Conservation (phyloP, 106 monocot genomes). For the Allium cepa region DNA sequence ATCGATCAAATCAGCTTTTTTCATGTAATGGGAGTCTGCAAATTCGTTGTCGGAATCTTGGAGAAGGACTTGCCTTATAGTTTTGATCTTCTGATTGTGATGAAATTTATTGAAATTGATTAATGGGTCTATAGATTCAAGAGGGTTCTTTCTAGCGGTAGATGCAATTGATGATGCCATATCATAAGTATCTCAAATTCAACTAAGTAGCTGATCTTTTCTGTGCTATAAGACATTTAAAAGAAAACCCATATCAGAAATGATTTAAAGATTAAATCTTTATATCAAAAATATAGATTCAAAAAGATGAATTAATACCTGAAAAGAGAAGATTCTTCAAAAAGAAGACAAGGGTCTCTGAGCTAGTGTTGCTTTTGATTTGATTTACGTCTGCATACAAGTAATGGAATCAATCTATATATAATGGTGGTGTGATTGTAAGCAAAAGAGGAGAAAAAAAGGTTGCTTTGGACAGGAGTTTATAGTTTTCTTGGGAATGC, state of each 20-base stretch:
- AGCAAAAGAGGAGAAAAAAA: too few species aligned
- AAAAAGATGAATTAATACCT: too few species aligned
- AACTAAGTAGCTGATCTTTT: background rate
- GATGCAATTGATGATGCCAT: slow-evolving; percentile 10
- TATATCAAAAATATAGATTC: too few species aligned
- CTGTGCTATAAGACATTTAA: background rate
- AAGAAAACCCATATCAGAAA: slow-evolving; percentile 8
- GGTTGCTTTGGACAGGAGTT: too few species aligned
- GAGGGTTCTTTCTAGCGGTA: slow-evolving; percentile 1
- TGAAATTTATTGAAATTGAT: background rate
- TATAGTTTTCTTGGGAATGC: too few species aligned
- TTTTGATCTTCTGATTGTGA: background rate
- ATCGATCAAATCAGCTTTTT: background rate
- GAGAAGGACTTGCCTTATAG: slow-evolving; percentile 8
- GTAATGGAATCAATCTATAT: too few species aligned
- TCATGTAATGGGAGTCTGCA: background rate
- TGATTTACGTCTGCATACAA: too few species aligned
- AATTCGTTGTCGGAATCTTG: slow-evolving; percentile 2
- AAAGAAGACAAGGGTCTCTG: too few species aligned
- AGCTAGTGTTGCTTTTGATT: too few species aligned
- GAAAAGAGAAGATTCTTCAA: too few species aligned
- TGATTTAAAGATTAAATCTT: too few species aligned
- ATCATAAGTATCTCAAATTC: slow-evolving; percentile 4
- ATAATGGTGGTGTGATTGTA: too few species aligned
- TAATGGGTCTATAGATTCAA: background rate